A percentile compares a stretch with the other conserved stretches of the same genome.
phyloP scores from a whole-genome alignment of 2,329 filamentous ascomycete species.

The Xylaria hypoxylon region DNA sequence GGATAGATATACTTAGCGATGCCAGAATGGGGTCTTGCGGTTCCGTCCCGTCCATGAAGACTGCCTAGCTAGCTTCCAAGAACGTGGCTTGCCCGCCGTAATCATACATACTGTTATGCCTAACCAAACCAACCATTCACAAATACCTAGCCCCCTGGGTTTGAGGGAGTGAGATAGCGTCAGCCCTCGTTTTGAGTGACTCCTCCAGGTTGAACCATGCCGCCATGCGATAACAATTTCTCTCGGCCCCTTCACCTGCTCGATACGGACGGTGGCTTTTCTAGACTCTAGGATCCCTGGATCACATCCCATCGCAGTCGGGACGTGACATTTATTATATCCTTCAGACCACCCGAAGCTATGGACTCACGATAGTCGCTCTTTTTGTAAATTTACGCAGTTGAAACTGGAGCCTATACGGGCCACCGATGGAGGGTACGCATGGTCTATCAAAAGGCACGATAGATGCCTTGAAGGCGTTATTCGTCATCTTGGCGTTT shows the following conservation, averaged over 20 bases:
- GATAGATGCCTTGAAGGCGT: constrained; percentile 34
- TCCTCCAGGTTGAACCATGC: constrained; percentile 17
- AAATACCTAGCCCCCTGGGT: constrained; percentile 5
- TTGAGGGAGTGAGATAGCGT: constrained; percentile 21
- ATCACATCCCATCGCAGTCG: constrained; percentile 6
- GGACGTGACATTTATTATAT: constrained; percentile 26
- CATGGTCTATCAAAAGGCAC: constrained; percentile 21
- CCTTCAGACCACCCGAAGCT: constrained; percentile 7
- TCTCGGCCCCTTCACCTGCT: constrained; percentile 15
- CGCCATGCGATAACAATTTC: constrained; percentile 10
- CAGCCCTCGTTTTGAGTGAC: constrained; percentile 25
- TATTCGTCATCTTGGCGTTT: constrained; percentile 29
- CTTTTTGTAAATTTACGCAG: constrained; percentile 6
- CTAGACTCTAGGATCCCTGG: constrained; percentile 14
- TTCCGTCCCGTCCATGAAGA: neutral
- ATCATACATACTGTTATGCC: constrained; percentile 12
- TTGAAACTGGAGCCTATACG: constrained; percentile 12
- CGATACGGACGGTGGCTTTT: constrained; percentile 28
- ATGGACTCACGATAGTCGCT: constrained; percentile 22
- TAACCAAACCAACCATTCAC: neutral
- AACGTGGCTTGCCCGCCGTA: constrained; percentile 31
- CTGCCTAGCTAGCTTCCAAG: constrained; percentile 3
- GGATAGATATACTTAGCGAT: neutral
- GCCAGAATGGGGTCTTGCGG: neutral
- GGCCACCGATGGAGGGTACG: constrained; percentile 21